Evolutionary conservation across 495 filamentous ascomycete species (phyloP).

Genomic region (Xylona heveae): DNA sequence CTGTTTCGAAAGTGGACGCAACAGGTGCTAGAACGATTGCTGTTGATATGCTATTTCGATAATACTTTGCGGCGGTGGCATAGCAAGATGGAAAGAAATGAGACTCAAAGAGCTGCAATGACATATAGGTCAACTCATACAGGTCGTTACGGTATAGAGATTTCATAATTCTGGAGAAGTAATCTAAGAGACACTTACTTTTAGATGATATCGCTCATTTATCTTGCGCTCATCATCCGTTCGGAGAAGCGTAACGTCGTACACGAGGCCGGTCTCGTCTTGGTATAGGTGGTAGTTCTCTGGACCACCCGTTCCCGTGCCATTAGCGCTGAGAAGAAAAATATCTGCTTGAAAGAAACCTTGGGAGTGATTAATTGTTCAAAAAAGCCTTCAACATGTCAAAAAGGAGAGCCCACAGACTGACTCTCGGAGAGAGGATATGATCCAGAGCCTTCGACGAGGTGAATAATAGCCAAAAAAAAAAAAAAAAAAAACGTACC

Average conservation of each 20-base stretch:
- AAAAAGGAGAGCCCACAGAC: not conserved
- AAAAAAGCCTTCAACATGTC: not conserved
- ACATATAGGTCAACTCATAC: not conserved
- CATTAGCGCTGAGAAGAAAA: constrained; percentile 2
- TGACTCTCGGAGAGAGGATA: not conserved
- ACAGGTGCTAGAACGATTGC: constrained; percentile 16
- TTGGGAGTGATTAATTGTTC: not conserved
- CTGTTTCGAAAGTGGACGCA: constrained; percentile 4
- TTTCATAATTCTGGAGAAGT: not conserved
- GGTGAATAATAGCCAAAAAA: not conserved
- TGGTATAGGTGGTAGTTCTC: constrained; percentile 25
- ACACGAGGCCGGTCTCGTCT: constrained; percentile 24
- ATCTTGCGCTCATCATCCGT: constrained; percentile 16
- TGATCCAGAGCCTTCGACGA: not conserved
- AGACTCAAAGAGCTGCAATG: constrained; percentile 28
- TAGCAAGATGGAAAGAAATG: constrained; percentile 24
- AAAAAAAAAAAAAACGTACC: not conserved
- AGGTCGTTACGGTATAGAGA: not conserved
- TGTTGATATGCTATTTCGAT: constrained; percentile 10
- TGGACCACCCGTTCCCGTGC: constrained; percentile 5
- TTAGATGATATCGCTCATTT: constrained; percentile 18
- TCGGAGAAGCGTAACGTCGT: constrained; percentile 25
- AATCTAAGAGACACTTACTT: constrained; percentile 10
- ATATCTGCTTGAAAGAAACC: not conserved
- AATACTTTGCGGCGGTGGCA: constrained; percentile 18